Conservation (phyloP, 306 rosid genomes). For the Alnus rubra region DNA sequence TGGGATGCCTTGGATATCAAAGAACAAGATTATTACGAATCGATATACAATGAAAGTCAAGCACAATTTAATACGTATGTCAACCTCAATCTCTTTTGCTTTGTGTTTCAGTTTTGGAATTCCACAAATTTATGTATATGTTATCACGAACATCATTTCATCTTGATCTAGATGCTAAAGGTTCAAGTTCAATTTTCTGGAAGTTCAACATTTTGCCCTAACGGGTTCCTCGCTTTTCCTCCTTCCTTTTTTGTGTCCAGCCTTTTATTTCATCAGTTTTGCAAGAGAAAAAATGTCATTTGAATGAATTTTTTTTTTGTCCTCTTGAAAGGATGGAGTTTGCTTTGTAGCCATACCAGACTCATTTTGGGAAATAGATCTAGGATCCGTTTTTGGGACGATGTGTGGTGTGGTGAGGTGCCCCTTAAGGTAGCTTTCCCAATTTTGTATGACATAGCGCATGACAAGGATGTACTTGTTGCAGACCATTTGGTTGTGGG, state of each 20-base stretch:
- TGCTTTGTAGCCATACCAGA: too few species aligned
- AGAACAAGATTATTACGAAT: slow-evolving; percentile 86
- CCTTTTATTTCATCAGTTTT: too few species aligned
- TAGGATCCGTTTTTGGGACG: too few species aligned
- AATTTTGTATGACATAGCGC: too few species aligned
- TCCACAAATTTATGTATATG: neutral
- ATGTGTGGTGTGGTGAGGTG: too few species aligned
- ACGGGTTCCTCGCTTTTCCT: neutral
- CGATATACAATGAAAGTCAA: slow-evolving; percentile 82
- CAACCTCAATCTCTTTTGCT: slow-evolving; percentile 21
- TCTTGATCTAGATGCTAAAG: neutral
- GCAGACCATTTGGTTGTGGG: too few species aligned
- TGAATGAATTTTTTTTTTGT: neutral
- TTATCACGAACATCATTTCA: too few species aligned
- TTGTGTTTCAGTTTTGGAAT: neutral
- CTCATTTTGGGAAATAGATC: too few species aligned
- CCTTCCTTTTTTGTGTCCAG: too few species aligned
- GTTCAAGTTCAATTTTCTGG: neutral
- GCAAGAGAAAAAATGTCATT: neutral
- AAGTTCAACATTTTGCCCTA: neutral
- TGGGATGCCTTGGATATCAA: slow-evolving; percentile 69
- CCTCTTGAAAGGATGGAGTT: too few species aligned
- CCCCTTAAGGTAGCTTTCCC: too few species aligned
- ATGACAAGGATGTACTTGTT: too few species aligned
- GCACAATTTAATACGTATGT: slow-evolving; percentile 81